Evolutionary conservation across 768 basidiomycete genomes (phyloP), one percentile per base, ranked within the genome.

Genomic region (Mrakia gelida): DNA sequence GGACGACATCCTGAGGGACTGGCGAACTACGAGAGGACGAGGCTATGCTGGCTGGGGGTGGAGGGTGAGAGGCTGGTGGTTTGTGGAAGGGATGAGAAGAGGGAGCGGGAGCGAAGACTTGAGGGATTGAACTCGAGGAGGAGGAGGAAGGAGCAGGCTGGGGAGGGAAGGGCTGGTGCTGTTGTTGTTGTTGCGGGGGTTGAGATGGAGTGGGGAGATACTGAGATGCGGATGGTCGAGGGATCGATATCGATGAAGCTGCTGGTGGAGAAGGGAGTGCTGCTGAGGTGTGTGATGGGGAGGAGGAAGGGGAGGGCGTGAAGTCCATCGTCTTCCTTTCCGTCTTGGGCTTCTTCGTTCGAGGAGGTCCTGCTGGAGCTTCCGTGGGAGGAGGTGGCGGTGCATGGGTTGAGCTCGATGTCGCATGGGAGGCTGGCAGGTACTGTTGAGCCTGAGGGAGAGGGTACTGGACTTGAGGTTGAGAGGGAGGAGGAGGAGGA

Each of bases 281-380:
- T 41, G 67, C 65, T 34, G 65, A 68, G 65, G 23, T 38, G 21
- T 16, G 23, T 0, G 16, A 18, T 2, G 67, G 67, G 23, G 67
- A 70, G 34, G 67, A 38, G 67, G 67, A 41, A 21, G 67, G 67
- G 8, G 67, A 70, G 23, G 67, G 67, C 41, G 67, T 70, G 41
- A 70, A 70, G 38, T 70, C 67, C 34, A 70, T 34, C 34, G 49
- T 21, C 18, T 21, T 52, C 49, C 49, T 52, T 52, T 52, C 49
- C 45, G 45, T 13, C 49, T 52, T 52, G 26, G 34, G 67, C 41
- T 70, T 70, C 67, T 70, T 70, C 11, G 38, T 18, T 41, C 34
- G 67, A 34, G 67, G 67, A 3, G 38, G 38, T 38, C 38, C 38
- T 3, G 38, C 38, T 38, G 38, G 38, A 45, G 41, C 21, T 15